A percentile compares a stretch with the other conserved stretches of the same genome.
phyloP scores from a whole-genome alignment of 495 filamentous ascomycete species.

The Stereocaulon alpinum region DNA sequence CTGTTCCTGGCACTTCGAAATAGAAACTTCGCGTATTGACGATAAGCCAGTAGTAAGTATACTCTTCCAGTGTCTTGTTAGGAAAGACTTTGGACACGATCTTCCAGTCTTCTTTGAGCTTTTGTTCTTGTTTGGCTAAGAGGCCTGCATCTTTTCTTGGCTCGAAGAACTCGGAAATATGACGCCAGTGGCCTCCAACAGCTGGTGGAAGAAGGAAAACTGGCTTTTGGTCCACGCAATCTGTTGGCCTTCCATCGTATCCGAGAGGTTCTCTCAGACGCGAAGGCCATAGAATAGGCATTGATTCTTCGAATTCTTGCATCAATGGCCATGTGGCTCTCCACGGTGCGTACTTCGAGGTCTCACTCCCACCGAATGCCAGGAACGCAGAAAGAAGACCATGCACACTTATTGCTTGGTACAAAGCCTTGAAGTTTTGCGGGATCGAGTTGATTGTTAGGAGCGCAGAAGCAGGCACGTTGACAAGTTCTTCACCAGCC shows the following conservation, averaged over 20 bases:
- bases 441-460: constrained; percentile 52
- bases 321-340: constrained; percentile 54
- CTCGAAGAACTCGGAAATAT: constrained; percentile 10
- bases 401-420: constrained; percentile 50
- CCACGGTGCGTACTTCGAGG: constrained; percentile 44
- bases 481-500: constrained; percentile 46
- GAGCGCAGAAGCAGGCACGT: constrained; percentile 53
- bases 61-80: constrained; percentile 40
- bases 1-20: constrained; percentile 42
- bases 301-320: constrained; percentile 45
- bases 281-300: constrained; percentile 62
- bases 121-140: constrained; percentile 49
- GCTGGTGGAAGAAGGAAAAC: constrained; percentile 32
- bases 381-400: constrained; percentile 63
- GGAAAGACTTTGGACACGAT: constrained; percentile 44
- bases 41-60: constrained; percentile 66
- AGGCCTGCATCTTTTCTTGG: constrained; percentile 26
- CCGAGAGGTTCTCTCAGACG: constrained; percentile 27
- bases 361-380: constrained; percentile 34
- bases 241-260: not conserved
- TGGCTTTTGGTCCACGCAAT: not conserved
- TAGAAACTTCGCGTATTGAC: constrained; percentile 81
- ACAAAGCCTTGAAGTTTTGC: constrained; percentile 33
- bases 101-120: constrained; percentile 53
- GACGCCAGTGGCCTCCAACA: constrained; percentile 32